Percentiles rank a stretch among this genome's conserved stretches.
phyloP scores from a whole-genome alignment of 2,329 filamentous ascomycete species.

The Aspergillus texensis region DNA sequence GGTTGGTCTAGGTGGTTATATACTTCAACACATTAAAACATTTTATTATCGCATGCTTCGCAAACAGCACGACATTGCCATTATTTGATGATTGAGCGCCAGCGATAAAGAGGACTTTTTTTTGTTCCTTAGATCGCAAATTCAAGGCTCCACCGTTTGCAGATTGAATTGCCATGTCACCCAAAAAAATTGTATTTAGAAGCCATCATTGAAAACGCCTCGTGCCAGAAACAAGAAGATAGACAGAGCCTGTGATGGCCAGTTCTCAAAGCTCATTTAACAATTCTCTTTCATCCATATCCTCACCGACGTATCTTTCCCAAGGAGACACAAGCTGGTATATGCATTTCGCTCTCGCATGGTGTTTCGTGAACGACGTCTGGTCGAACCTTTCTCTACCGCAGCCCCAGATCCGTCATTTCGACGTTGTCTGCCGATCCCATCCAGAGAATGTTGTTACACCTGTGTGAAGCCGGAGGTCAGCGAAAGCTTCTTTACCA shows the following conservation, averaged over 20 bases:
- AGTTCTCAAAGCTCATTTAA: conserved; percentile 11
- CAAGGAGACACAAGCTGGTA: conserved; percentile 17
- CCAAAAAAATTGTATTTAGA: conserved; percentile 19
- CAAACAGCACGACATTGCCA: conserved; percentile 6
- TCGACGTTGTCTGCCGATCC: conserved; percentile 57
- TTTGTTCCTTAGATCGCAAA: background rate
- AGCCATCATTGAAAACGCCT: conserved; percentile 24
- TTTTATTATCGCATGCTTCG: background rate
- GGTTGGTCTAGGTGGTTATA: conserved; percentile 10
- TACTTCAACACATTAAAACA: conserved; percentile 5
- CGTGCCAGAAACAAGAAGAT: conserved; percentile 24
- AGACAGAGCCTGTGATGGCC: conserved; percentile 15
- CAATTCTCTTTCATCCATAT: conserved; percentile 2
- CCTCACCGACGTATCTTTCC: conserved; percentile 12
- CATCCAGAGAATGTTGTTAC: conserved; percentile 98
- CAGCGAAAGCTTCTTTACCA: background rate
- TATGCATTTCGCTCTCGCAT: conserved; percentile 16
- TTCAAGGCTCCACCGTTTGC: conserved; percentile 5
- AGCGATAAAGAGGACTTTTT: background rate
- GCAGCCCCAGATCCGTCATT: conserved; percentile 47
- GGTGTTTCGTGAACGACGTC: conserved; percentile 12
- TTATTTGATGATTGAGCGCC: conserved; percentile 6
- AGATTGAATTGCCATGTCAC: conserved; percentile 10
- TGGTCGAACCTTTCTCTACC: conserved; percentile 30
- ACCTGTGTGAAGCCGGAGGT: conserved; percentile 54